Evolutionary conservation across 179 eudicot genomes (phyloP).

Genomic region (Silene coronaria): DNA sequence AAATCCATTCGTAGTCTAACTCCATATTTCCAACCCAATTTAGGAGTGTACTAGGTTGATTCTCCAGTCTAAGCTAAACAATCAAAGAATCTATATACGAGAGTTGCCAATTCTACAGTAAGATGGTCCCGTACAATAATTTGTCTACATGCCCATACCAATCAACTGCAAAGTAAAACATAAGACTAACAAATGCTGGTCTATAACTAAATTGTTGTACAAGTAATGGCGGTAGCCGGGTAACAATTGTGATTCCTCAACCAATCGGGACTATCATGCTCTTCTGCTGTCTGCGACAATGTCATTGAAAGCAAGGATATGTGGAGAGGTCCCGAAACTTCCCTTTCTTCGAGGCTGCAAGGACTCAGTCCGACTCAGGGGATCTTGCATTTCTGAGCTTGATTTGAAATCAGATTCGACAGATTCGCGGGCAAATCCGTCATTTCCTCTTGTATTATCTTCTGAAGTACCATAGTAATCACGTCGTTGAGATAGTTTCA

Average conservation of each 20-base stretch:
- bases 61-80: no score
- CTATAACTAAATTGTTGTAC: conserved; percentile 9
- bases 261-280: conserved; percentile 14
- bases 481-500: conserved; percentile 54
- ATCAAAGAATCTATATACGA: background rate
- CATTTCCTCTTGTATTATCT: conserved; percentile 39
- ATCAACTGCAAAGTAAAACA: background rate
- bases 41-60: no score
- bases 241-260: background rate
- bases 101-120: background rate
- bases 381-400: conserved; percentile 30
- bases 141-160: background rate
- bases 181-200: conserved; percentile 7
- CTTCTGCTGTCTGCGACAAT: conserved; percentile 24
- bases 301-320: conserved; percentile 32
- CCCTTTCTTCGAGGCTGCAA: conserved; percentile 31
- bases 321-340: conserved; percentile 34
- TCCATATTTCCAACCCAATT: no score
- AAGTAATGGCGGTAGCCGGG: background rate
- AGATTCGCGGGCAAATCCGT: conserved; percentile 34
- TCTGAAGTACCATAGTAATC: conserved; percentile 37
- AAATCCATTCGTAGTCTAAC: no score
- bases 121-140: background rate
- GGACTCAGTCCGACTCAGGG: conserved; percentile 19
- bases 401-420: conserved; percentile 30